Percentiles rank a stretch among this genome's conserved stretches.
phyloP scores from a whole-genome alignment of 257 asterid genomes.

The Nicotiana tabacum region DNA sequence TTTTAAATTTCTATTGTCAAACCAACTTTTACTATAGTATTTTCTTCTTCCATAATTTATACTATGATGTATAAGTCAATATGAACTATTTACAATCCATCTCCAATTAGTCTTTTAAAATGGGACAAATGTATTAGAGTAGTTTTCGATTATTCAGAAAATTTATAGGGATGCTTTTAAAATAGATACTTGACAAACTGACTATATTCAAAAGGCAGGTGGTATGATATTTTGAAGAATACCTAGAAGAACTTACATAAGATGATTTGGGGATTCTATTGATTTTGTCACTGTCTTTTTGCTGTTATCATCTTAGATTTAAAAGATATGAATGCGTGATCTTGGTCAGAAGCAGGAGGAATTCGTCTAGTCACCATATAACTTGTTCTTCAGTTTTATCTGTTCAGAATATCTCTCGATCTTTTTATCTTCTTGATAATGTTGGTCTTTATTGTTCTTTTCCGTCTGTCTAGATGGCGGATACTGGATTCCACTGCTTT shows the following conservation, averaged over 20 bases:
- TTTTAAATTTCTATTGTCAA: background rate
- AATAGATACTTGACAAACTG: background rate
- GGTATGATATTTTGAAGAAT: background rate
- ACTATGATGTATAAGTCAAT: background rate
- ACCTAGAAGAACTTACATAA: background rate
- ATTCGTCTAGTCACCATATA: background rate
- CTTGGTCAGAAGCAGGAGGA: background rate
- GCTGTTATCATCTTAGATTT: too few relatives aligned
- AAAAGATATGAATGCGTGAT: background rate
- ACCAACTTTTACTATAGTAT: background rate
- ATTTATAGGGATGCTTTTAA: background rate
- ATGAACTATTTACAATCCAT: background rate
- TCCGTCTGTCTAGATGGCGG: conserved; percentile 59
- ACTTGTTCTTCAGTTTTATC: background rate
- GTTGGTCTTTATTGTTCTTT: conserved; percentile 7
- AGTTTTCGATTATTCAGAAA: background rate
- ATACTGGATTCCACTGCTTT: conserved; percentile 81
- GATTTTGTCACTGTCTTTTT: background rate
- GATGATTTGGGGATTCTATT: background rate
- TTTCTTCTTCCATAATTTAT: background rate
- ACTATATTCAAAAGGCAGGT: background rate
- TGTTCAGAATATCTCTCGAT: background rate
- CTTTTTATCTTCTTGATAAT: conserved; percentile 8
- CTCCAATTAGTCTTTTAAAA: background rate
- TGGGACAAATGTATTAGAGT: background rate